phyloP scores from a whole-genome alignment of 2,329 filamentous ascomycete species.

The Cytospora chrysosperma region DNA sequence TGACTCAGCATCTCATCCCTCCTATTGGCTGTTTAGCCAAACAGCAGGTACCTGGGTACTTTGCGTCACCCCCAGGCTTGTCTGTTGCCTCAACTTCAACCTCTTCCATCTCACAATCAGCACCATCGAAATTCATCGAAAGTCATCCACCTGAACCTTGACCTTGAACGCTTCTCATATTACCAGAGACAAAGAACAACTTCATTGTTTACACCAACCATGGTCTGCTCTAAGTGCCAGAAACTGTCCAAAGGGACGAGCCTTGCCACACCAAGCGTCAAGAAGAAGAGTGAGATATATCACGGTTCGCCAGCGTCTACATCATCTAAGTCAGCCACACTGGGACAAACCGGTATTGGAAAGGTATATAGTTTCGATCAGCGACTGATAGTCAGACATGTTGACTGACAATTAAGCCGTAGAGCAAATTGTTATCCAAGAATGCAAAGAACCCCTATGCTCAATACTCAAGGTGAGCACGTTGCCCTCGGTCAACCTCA shows the following conservation, averaged over 20 bases:
- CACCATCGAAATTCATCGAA: not conserved
- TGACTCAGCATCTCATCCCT: not conserved
- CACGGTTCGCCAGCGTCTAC: slow-evolving; percentile 55
- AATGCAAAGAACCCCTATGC: slow-evolving; percentile 66
- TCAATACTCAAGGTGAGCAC: slow-evolving; percentile 53
- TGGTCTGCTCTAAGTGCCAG: slow-evolving; percentile 66
- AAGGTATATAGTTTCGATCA: too few relatives aligned
- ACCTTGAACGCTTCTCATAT: too few relatives aligned
- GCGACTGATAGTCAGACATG: not conserved
- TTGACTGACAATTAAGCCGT: not conserved
- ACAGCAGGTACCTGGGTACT: not conserved
- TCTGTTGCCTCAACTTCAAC: not conserved
- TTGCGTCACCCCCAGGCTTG: not conserved
- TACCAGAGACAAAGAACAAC: slow-evolving; percentile 3
- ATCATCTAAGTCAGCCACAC: slow-evolving; percentile 50
- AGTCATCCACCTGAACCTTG: too few relatives aligned
- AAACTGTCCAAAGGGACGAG: slow-evolving; percentile 59
- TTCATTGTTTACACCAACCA: slow-evolving; percentile 33
- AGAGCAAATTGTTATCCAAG: slow-evolving; percentile 65
- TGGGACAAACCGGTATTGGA: slow-evolving; percentile 57
- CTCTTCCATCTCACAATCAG: not conserved
- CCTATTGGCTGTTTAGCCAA: not conserved
- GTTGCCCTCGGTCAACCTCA: not conserved
- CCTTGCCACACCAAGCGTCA: slow-evolving; percentile 63
- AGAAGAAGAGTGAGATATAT: slow-evolving; percentile 67